phyloP scores from a whole-genome alignment of 2,329 filamentous ascomycete species.

The Ploettnerulaceae sp. region DNA sequence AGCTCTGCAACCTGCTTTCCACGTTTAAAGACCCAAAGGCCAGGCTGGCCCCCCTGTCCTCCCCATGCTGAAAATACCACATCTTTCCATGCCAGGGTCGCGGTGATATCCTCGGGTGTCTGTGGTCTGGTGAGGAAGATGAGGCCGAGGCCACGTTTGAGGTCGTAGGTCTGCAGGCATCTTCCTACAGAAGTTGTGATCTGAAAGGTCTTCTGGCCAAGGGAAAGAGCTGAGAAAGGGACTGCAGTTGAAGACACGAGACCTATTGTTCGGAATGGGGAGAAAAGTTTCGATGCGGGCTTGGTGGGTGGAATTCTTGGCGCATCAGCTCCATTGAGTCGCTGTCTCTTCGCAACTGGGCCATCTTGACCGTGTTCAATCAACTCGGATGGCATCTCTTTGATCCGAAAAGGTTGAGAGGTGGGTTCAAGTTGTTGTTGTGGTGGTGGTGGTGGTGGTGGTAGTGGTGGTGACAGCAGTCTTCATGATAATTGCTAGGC shows the following conservation, averaged over 20 bases:
- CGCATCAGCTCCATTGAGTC: slow-evolving; percentile 45
- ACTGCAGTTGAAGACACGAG: slow-evolving; percentile 87
- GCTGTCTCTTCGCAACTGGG: slow-evolving; percentile 73
- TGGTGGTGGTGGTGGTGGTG: slow-evolving; percentile 3
- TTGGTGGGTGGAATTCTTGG: slow-evolving; percentile 37
- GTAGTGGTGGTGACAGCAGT: background rate
- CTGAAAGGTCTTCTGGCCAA: slow-evolving; percentile 94
- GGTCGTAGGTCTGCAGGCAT: slow-evolving; percentile 91
- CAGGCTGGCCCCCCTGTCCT: slow-evolving; percentile 51
- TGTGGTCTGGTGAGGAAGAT: slow-evolving; percentile 91
- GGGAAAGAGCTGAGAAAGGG: slow-evolving; percentile 81
- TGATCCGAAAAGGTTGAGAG: background rate
- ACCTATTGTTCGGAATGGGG: slow-evolving; percentile 88
- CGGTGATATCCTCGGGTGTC: slow-evolving; percentile 80
- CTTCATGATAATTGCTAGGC: no score
- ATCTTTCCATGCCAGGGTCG: slow-evolving; percentile 82
- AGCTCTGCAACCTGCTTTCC: slow-evolving; percentile 80
- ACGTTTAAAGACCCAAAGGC: slow-evolving; percentile 87
- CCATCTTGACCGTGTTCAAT: slow-evolving; percentile 44
- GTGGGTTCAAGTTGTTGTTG: background rate
- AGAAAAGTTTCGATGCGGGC: slow-evolving; percentile 75
- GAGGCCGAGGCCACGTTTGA: slow-evolving; percentile 83
- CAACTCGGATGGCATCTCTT: slow-evolving; percentile 42
- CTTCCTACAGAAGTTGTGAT: slow-evolving; percentile 92
- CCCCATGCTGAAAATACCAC: slow-evolving; percentile 89